phyloP scores from a whole-genome alignment of 169 alveolate species.

The Sarcocystis neurona region DNA sequence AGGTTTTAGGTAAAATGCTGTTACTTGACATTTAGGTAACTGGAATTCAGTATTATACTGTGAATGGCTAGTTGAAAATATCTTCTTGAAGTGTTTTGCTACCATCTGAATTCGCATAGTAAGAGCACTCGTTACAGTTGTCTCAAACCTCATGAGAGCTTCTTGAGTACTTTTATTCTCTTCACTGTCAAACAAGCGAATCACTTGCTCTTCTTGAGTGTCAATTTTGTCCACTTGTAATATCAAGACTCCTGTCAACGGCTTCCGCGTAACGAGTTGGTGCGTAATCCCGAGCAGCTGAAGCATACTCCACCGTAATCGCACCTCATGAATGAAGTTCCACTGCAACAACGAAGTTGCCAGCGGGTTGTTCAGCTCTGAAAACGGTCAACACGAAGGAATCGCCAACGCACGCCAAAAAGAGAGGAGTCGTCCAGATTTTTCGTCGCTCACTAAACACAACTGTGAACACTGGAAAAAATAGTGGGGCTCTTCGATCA shows the following conservation, averaged over 20 bases:
- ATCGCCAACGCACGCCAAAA: too few relatives aligned
- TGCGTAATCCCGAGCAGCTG: slow-evolving; percentile 49
- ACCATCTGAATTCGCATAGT: slow-evolving; percentile 12
- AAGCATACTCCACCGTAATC: slow-evolving; percentile 48
- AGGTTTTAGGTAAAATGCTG: slow-evolving; percentile 29
- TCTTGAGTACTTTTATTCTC: neutral
- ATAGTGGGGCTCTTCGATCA: too few relatives aligned
- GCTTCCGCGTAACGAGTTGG: slow-evolving; percentile 53
- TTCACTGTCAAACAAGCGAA: neutral
- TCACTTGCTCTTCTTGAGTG: slow-evolving; percentile 1
- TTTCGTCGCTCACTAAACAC: too few relatives aligned
- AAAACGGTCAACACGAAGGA: too few relatives aligned
- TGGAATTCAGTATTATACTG: neutral
- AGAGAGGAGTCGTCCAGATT: too few relatives aligned
- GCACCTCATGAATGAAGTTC: slow-evolving; percentile 49
- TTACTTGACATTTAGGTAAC: slow-evolving; percentile 7
- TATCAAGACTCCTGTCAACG: slow-evolving; percentile 57
- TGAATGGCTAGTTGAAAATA: neutral
- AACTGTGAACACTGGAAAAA: too few relatives aligned
- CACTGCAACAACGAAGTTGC: slow-evolving; percentile 50
- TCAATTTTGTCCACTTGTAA: slow-evolving; percentile 43
- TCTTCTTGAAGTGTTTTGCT: neutral
- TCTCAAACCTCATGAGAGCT: slow-evolving; percentile 22
- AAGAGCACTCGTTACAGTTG: slow-evolving; percentile 7
- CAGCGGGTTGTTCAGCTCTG: too few relatives aligned